Evolutionary conservation across 2,329 filamentous ascomycete species (phyloP), one percentile per base, ranked within the genome.

Genomic region (Trichoderma gracile): DNA sequence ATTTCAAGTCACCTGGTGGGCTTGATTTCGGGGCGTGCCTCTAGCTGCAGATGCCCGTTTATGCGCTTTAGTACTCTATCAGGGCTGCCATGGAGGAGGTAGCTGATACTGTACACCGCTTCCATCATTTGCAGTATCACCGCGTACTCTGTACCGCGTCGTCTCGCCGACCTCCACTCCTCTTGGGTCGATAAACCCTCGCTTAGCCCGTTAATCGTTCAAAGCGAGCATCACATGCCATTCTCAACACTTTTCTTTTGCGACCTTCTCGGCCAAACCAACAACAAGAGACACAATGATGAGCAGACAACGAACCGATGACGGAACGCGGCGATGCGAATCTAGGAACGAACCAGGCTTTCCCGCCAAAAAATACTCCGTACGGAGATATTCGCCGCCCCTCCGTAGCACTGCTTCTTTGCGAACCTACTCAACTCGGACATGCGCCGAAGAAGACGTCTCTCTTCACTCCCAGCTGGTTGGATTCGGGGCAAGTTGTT

Each of bases 181-280:
- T 40, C 21, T 40, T 52, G 12, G 12, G 23, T 14, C 19, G 54
- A 64, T 50, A 43, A 30, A 21, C 38, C 33, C 57, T n/a, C 43
- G 19, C 49, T 49, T 33, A 27, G n/a, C 23, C 23, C 43, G 33
- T 25, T 23, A 50, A 66, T 59, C 23, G 49, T 30, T 53, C 53
- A 59, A 66, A 60, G 46, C 65, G 65, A 52, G 25, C 33, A 66
- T 66, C 65, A 66, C 65, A 66, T 66, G 65, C 61, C 61, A 62
- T 54, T 62, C 33, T 54, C 40, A n/a, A 45, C 23, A 42, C 38
- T 30, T 21, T 12, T 12, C 10, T 43, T 56, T 47, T 47, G 12
- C 33, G 33, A 5, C 12, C 33, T 38, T 38, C 63, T 60, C 42
- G 47, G 56, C 63, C 17, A 23, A 58, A 23, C 52, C 56, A 47